Conservation (phyloP, 2,329 filamentous ascomycete species). For the Colletotrichum australisinense region DNA sequence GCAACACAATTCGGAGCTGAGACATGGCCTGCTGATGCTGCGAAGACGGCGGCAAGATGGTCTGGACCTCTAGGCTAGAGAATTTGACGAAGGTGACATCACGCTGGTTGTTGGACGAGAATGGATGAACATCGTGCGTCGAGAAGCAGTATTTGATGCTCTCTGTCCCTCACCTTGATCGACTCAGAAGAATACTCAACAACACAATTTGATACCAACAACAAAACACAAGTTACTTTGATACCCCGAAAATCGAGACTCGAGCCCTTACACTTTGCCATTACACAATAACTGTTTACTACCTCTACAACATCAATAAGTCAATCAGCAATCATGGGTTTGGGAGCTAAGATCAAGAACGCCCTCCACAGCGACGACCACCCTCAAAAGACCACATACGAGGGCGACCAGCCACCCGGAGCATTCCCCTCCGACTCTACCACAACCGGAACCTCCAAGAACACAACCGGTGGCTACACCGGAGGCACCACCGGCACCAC, state of each 20-base stretch:
- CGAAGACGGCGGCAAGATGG: slow-evolving; percentile 7
- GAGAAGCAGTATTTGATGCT: slow-evolving; percentile 20
- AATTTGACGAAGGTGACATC: slow-evolving; percentile 18
- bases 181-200: background rate
- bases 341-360: slow-evolving; percentile 37
- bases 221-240: background rate
- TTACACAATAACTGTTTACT: background rate
- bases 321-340: slow-evolving; percentile 32
- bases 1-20: slow-evolving; percentile 6
- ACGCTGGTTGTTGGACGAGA: background rate
- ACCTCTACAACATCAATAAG: background rate
- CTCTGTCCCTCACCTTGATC: background rate
- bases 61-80: background rate
- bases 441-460: slow-evolving; percentile 14
- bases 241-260: background rate
- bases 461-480: slow-evolving; percentile 9
- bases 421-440: slow-evolving; percentile 29
- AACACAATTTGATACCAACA: background rate
- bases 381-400: slow-evolving; percentile 10
- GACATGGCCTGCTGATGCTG: slow-evolving; percentile 1
- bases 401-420: slow-evolving; percentile 22
- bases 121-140: background rate
- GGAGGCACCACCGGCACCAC: slow-evolving; percentile 14
- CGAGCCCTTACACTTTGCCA: background rate
- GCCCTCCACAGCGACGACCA: slow-evolving; percentile 32